Base-by-base conservation (phyloP, 2,329 filamentous ascomycete species). In the Ampelomyces quisqualis region DNA sequence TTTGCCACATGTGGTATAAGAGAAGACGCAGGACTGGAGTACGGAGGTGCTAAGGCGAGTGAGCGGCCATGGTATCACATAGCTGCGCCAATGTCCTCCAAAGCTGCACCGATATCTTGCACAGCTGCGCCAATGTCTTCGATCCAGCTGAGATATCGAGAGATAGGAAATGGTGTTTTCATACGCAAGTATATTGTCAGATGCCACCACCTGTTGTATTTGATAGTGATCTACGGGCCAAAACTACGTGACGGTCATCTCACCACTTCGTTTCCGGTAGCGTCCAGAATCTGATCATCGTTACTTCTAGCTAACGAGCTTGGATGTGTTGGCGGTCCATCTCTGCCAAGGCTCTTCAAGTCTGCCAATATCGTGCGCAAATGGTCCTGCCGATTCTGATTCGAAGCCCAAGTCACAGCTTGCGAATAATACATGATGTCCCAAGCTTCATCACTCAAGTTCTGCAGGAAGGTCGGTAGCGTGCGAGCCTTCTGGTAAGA, bases 361-460 rank as follows among this genome's bases (percentile, higher is more conserved):
- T 69, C 67, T 1, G 32, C 29, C 32, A 67, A 38, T 20, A 69
- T 17, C 28, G 58, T 34, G 17, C 39, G 43, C 30, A 69, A 36
- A 51, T 68, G 64, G 17, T 51, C 38, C 22, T 59, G 49, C 5
- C 64, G 49, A 24, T 65, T 67, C 33, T 62, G 55, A 39, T 69
- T 69, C 1, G 51, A 49, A 1, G 46, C 34, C 65, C 65, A 69
- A 7, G 55, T 65, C 5, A 68, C 64, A 2, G 65, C 65, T 34
- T 69, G 67, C 2, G 57, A 64, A 28, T 68, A 69, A 37, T 64
- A 69, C 29, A 69, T 22, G 6, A 69, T 58, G 30, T 69, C 67
- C 67, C 67, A 69, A 3, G 63, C 62, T 22, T 68, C 62, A 14
- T 65, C 58, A 10, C 57, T 55, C 6, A 69, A 35, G 11, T 47